These are phyloP conservation scores for Plasmopara muralis DNA, from an alignment of 352 stramenopile species.

Conservation along the genomic window DNA sequence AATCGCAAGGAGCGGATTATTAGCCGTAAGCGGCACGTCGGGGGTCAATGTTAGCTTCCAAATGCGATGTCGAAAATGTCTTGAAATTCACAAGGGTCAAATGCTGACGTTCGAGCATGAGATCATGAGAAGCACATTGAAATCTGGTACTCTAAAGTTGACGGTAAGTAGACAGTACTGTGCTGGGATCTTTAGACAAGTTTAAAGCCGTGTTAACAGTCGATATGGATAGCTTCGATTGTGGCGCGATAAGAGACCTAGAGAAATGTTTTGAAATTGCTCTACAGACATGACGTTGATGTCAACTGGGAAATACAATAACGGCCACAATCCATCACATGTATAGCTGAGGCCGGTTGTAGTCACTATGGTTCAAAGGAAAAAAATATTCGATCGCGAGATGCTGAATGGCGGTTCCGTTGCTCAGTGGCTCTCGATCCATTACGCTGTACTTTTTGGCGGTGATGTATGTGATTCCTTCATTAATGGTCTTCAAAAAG, in stretches of 20 bases:
- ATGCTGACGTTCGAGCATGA: constrained; percentile 1
- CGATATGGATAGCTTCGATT: not conserved
- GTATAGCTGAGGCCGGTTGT: not conserved
- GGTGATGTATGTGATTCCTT: not conserved
- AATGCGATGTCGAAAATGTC: not conserved
- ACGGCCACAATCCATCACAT: not conserved
- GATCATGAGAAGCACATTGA: constrained; percentile 3
- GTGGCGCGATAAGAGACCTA: not conserved
- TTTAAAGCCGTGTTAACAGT: constrained; percentile 2
- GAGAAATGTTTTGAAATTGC: not conserved
- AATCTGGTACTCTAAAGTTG: constrained; percentile 3
- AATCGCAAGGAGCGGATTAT: not conserved
- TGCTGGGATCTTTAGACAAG: not conserved
- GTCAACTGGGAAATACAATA: constrained; percentile 9
- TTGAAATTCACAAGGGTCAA: not conserved
- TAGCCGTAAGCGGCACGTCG: not conserved
- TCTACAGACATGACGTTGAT: not conserved
- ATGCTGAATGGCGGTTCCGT: not conserved
- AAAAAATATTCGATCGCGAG: not conserved
- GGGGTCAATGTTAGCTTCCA: not conserved
- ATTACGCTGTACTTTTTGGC: constrained; percentile 3
- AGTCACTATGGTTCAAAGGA: not conserved
- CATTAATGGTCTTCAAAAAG: constrained; percentile 6
- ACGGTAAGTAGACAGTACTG: constrained; percentile 1
- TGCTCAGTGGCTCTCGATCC: not conserved